These are phyloP conservation scores for Globisporangium takayamanum DNA, from an alignment of 352 stramenopile species.

Conservation along the genomic window DNA sequence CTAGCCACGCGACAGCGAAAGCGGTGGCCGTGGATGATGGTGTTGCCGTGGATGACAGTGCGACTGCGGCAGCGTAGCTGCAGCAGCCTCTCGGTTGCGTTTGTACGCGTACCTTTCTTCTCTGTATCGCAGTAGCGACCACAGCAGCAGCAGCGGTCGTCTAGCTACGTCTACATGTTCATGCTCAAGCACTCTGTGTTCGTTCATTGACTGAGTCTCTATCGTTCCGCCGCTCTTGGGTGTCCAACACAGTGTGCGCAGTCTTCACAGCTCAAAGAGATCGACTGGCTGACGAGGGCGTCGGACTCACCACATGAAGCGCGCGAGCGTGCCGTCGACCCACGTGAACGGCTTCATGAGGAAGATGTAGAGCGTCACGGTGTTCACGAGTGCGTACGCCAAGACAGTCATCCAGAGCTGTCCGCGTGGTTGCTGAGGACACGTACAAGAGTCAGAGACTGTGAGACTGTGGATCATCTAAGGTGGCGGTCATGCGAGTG, in stretches of 20 bases:
- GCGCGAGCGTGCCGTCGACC: conserved; percentile 67
- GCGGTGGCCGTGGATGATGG: too few relatives aligned
- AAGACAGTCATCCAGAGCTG: conserved; percentile 31
- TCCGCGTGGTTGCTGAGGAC: conserved; percentile 42
- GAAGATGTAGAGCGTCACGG: conserved; percentile 66
- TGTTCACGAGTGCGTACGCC: conserved; percentile 58
- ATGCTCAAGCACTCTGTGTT: background rate
- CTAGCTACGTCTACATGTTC: too few relatives aligned
- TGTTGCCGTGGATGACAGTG: too few relatives aligned
- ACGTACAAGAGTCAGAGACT: background rate
- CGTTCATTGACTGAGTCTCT: background rate
- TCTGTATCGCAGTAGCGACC: too few relatives aligned
- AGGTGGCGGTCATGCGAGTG: background rate
- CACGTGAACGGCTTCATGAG: conserved; percentile 62
- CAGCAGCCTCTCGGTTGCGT: too few relatives aligned
- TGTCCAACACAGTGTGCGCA: background rate
- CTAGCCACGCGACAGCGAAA: background rate
- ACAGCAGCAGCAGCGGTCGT: too few relatives aligned
- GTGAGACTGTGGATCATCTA: background rate
- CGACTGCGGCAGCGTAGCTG: too few relatives aligned
- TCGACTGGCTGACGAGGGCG: background rate
- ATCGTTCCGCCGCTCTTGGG: background rate
- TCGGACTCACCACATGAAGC: conserved; percentile 82
- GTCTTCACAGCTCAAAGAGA: background rate
- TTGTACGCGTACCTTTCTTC: too few relatives aligned